Evolutionary conservation across 2,329 filamentous ascomycete species (phyloP), one percentile per base, ranked within the genome.

Genomic region (Pseudophaeomoniella oleicola): DNA sequence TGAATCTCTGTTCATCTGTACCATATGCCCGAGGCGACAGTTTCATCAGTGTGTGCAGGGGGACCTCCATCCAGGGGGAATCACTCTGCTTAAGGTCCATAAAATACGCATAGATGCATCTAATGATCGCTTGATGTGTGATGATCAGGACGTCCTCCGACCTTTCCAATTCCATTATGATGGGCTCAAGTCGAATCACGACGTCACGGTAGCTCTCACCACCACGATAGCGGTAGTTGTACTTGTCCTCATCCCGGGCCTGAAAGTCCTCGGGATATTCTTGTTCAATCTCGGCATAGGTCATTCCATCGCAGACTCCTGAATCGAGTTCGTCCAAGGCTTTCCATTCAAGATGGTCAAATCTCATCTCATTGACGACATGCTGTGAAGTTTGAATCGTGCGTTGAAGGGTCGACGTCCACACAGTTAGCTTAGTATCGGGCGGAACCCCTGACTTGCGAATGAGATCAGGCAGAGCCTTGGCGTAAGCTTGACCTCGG

Each of bases 51-150:
- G 85, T 94, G 58, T 98, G 90, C 42, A 98, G 69, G 4, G 90
- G 90, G 5, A 98, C 90, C 52, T 94, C 88, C 82, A 96, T 94
- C 90, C 90, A 98, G 0, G 90, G 90, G 46, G 82, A 90, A 60
- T 84, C 75, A 49, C 87, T 78, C 59, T 96, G 90, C 37, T 85
- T 80, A 51, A 90, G 85, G 52, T 96, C 93, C 81, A 94, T 94
- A 58, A 96, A 98, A 60, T 98, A 98, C 18, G 90, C 85, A 54
- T 96, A 98, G 50, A 98, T 94, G 66, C 90, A 98, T 41, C 90
- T 77, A 43, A 98, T 68, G 19, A 98, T 88, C 11, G 90, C 90
- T 62, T 98, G 90, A 57, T 98, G 90, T 3, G 90, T 96, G 42
- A 98, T 86, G 48, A 98, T 96, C 42, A 98, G 75, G 46, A 98